A percentile compares a stretch with the other conserved stretches of the same genome.
phyloP scores from a whole-genome alignment of 2,329 filamentous ascomycete species.

The Fusarium sp. region DNA sequence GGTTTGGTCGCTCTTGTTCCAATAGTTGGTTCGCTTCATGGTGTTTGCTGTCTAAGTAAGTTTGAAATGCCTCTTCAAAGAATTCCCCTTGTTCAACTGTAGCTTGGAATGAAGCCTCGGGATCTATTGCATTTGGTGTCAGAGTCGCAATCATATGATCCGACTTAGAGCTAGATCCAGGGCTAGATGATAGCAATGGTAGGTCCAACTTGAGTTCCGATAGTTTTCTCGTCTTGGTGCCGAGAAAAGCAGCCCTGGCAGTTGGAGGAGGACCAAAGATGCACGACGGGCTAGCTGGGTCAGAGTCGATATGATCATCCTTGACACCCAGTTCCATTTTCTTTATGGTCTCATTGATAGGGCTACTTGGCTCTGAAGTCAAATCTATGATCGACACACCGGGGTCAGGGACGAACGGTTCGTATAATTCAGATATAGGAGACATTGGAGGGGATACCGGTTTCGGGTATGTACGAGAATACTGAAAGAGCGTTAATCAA shows the following conservation, averaged over 20 bases:
- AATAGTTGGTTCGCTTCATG: conserved; percentile 14
- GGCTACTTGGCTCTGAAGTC: conserved; percentile 48
- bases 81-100: neutral
- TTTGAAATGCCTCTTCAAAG: conserved; percentile 44
- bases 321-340: conserved; percentile 17
- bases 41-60: conserved; percentile 34
- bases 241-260: neutral
- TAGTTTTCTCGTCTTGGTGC: neutral
- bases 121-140: neutral
- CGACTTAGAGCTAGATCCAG: neutral
- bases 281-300: conserved; percentile 19
- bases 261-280: conserved; percentile 29
- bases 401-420: conserved; percentile 37
- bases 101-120: neutral
- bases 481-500: conserved; percentile 10
- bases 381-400: conserved; percentile 43
- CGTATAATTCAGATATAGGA: conserved; percentile 35
- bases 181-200: conserved; percentile 38
- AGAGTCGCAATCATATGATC: neutral
- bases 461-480: conserved; percentile 1
- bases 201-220: conserved; percentile 39
- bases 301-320: conserved; percentile 37
- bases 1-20: conserved; percentile 48
- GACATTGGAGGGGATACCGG: conserved; percentile 48
- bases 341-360: conserved; percentile 6